Percentiles rank a stretch among this genome's conserved stretches.
These are phyloP conservation scores for Paramecium pentaurelia DNA, from an alignment of 73 alveolate species.

Conservation along the genomic window DNA sequence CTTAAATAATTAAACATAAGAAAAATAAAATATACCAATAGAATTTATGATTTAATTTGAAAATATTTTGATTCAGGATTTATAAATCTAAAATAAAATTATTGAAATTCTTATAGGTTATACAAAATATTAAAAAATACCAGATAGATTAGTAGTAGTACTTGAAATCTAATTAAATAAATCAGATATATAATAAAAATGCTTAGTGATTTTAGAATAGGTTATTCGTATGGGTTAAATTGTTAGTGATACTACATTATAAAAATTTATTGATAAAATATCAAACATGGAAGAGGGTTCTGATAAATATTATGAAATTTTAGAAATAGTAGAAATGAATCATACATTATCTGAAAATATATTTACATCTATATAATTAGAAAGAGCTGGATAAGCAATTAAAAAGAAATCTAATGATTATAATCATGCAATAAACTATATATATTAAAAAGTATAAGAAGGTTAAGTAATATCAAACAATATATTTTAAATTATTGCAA, in stretches of 20 bases:
- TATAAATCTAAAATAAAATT: not conserved
- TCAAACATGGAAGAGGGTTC: not conserved
- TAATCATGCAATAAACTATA: not conserved
- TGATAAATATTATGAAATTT: not conserved
- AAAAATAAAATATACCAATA: not conserved
- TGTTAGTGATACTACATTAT: not conserved
- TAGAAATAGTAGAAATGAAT: not conserved
- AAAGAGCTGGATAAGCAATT: not conserved
- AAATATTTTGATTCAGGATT: not conserved
- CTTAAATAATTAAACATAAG: not conserved
- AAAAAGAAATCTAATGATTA: not conserved
- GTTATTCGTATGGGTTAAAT: not conserved
- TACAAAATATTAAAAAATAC: not conserved
- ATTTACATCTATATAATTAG: not conserved
- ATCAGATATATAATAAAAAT: not conserved
- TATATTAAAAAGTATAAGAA: not conserved
- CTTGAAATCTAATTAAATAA: not conserved
- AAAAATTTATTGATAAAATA: not conserved
- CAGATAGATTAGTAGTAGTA: not conserved
- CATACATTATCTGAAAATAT: not conserved
- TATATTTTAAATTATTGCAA: not conserved
- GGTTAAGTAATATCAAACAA: not conserved
- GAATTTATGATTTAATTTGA: not conserved
- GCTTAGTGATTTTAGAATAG: not conserved
- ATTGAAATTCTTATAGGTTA: not conserved